phyloP scores from a whole-genome alignment of 805 yeast species.

The Wickerhamiella australiensis region DNA sequence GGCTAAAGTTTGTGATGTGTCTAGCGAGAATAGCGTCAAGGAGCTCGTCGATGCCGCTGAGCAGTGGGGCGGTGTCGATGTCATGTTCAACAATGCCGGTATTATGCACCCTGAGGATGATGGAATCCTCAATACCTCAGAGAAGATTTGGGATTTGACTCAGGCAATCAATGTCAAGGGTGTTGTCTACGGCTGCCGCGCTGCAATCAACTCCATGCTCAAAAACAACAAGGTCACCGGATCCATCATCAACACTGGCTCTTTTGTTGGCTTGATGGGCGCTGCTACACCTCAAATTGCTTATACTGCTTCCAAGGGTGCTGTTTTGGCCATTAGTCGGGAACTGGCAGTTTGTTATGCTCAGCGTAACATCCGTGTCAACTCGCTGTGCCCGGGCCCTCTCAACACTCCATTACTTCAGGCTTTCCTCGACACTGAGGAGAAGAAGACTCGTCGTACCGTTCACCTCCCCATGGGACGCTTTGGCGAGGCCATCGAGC shows the following conservation, averaged over 20 bases:
- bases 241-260: conserved; percentile 31
- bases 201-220: conserved; percentile 28
- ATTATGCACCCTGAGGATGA: conserved; percentile 33
- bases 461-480: conserved; percentile 41
- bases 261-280: conserved; percentile 30
- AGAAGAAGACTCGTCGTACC: conserved; percentile 34
- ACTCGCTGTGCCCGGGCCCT: conserved; percentile 49
- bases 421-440: conserved; percentile 43
- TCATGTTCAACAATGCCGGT: conserved; percentile 85
- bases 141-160: conserved; percentile 30
- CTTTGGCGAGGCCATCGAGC: conserved; percentile 55
- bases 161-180: conserved; percentile 31
- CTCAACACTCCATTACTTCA: conserved; percentile 50
- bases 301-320: conserved; percentile 32
- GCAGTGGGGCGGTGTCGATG: conserved; percentile 65
- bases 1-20: conserved; percentile 24
- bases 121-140: conserved; percentile 27
- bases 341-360: conserved; percentile 51
- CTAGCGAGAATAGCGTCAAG: conserved; percentile 27
- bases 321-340: conserved; percentile 29
- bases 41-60: conserved; percentile 41
- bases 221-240: conserved; percentile 23
- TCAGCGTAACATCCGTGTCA: conserved; percentile 41
- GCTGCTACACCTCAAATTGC: conserved; percentile 33
- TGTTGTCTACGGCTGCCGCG: conserved; percentile 29